Base-by-base conservation (phyloP, 768 basidiomycete genomes). In the Leccinum truebloodii region DNA sequence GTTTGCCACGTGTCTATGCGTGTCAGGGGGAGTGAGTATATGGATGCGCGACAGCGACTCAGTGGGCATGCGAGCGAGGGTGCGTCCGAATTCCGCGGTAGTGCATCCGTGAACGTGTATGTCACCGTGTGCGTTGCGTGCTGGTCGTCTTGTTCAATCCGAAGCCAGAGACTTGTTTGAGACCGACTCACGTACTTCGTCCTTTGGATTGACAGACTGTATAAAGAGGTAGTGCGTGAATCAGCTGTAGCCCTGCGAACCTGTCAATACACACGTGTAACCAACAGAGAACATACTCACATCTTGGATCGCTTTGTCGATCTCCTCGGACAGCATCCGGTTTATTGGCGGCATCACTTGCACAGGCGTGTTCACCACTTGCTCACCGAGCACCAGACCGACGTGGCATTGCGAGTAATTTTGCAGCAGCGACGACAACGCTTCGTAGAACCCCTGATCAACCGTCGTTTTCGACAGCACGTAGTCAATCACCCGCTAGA, bases 281-380 rank as follows among this genome's bases (percentile, higher is more conserved):
- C 26, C 12, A 48, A 35, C 5, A 32, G 10, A 28, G 18, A 12
- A 18, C 58, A 55, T 1, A 78, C 84, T 55, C 59, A 89, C 92
- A 55, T 88, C 86, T 52, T 82, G 79, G 39, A 83, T 74, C 3
- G 90, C 91, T 77, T 81, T 85, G 39, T 85, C 78, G n/a, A 97
- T 78, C 72, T 99, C 96, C 52, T 91, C 86, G 0, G 79, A 76
- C 24, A 98, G 80, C 90, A 98, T 94, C 49, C 80, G 81, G 73
- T 95, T 98, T 87, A 97, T 89, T 1, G 94, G 95, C 6, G 94
- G 90, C 8, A 96, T 81, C 37, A 95, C 85, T 66, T 98, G 93
- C 14, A 94, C 88, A 6, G 26, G 26, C 26, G 6, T 26, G 26
- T 26, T 26, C 1, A 26, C 26, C 26, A 26, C 26, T 26, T 4